Base-by-base conservation (phyloP, 177 flowering plant species). In the Vitis hybrid region DNA sequence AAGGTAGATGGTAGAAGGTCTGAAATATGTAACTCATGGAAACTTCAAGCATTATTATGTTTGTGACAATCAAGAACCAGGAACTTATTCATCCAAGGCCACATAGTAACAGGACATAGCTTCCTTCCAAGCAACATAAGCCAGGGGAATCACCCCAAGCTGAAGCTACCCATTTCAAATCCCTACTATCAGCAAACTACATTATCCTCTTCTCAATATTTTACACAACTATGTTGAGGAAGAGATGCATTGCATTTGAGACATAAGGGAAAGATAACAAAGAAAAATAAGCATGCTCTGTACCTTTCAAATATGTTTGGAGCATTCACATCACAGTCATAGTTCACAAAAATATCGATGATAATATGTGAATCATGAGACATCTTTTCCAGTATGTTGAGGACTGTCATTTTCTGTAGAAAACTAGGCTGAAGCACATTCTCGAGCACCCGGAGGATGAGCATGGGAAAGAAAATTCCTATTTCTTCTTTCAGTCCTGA, bases 271-370 rank as follows among this genome's bases (percentile, higher is more conserved):
- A 64, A 19, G 3, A 58, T 29, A 51, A 10, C 45, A 22, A 48
- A 50, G 61, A 11, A n/a, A 61, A 6, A 26, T 12, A 53, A 5
- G 52, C 3, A 70, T 1, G 12, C 16, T 50, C 16, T 10, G 52
- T 89, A 96, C 99, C 98, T 92, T 79, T 93, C 98, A 83, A 87
- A 96, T 62, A 94, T 88, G 85, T 96, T 96, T 65, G 99, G 97
- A 50, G 97, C 82, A 78, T 93, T 97, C 73, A 96, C 89, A 80
- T 96, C 97, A 75, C 98, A 96, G 65, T 96, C 99, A 79, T 93
- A 96, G 80, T 96, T 96, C 72, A 96, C 97, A 84, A 93, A 96
- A 66, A 87, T 79, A 77, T 96, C 99, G 72, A 96, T 76, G 53
- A 90, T 78, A 60, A 89, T 76, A 74, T 90, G 95, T 56, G 99